Percentiles rank a stretch among this genome's conserved stretches.
These are phyloP conservation scores for Stipa capillata DNA, from an alignment of 176 grass and related monocot genomes.

Conservation along the genomic window DNA sequence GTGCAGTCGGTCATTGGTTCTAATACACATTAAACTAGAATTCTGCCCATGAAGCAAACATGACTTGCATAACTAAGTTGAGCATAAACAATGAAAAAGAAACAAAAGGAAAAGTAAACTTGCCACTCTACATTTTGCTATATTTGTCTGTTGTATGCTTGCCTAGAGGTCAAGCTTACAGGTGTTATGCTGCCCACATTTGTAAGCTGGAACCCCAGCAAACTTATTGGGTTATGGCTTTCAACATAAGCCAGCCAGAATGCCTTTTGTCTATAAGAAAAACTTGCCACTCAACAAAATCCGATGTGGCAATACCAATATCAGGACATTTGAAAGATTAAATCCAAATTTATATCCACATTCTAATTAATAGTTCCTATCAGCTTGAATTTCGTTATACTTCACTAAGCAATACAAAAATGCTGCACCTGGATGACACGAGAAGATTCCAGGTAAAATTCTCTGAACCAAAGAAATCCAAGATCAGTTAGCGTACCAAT, in stretches of 20 bases:
- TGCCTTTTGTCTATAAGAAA: too few species aligned
- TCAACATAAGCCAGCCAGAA: too few species aligned
- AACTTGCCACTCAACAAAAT: neutral
- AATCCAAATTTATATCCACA: constrained; percentile 4
- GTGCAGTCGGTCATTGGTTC: neutral
- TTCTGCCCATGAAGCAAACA: neutral
- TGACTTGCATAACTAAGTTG: neutral
- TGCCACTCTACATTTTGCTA: neutral
- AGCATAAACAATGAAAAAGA: neutral
- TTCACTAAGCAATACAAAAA: constrained; percentile 1
- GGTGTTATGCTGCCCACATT: too few species aligned
- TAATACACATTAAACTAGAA: neutral
- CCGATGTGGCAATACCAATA: neutral
- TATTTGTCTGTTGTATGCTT: too few species aligned
- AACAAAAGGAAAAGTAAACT: neutral
- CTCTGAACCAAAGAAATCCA: constrained; percentile 97
- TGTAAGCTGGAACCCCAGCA: too few species aligned
- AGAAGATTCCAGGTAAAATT: constrained; percentile 99
- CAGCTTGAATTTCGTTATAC: constrained; percentile 16
- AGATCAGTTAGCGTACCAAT: constrained; percentile 92
- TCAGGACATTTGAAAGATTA: neutral
- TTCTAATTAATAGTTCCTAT: neutral
- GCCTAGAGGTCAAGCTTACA: too few species aligned
- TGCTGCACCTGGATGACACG: constrained; percentile 85
- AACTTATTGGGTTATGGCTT: too few species aligned